A percentile compares a stretch with the other conserved stretches of the same genome.
These are phyloP conservation scores for Monosporascus cannonballus DNA, from an alignment of 2,329 filamentous ascomycete genomes.

Conservation along the genomic window DNA sequence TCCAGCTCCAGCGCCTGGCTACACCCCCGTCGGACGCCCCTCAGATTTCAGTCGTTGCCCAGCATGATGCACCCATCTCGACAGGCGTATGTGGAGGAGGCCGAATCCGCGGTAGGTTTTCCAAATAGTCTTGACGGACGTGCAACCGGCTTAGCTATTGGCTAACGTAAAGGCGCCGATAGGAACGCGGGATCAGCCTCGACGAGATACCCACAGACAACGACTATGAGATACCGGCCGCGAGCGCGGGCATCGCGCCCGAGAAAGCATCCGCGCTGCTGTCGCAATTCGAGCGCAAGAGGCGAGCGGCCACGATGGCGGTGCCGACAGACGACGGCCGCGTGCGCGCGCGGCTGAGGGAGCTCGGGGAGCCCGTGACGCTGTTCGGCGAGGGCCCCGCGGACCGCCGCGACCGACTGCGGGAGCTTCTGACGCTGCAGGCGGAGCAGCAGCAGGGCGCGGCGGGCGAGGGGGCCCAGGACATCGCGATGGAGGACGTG, in stretches of 20 bases:
- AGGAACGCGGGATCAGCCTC: conserved; percentile 25
- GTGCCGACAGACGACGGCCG: conserved; percentile 91
- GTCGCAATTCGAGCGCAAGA: conserved; percentile 85
- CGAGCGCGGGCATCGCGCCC: conserved; percentile 59
- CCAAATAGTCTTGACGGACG: neutral
- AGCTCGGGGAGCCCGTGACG: conserved; percentile 88
- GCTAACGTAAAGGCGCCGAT: conserved; percentile 2
- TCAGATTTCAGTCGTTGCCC: conserved; percentile 14
- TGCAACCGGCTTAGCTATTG: neutral
- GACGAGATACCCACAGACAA: conserved; percentile 58
- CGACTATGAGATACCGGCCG: conserved; percentile 74
- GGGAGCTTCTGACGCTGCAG: conserved; percentile 71
- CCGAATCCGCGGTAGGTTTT: conserved; percentile 52
- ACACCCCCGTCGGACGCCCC: too few relatives aligned
- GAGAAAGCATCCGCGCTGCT: conserved; percentile 82
- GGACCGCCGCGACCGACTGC: conserved; percentile 79
- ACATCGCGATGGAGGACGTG: conserved; percentile 56
- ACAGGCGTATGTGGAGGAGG: conserved; percentile 91
- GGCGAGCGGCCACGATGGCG: conserved; percentile 78
- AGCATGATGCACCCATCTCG: conserved; percentile 78
- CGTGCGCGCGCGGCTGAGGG: conserved; percentile 73
- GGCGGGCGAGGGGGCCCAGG: conserved; percentile 44
- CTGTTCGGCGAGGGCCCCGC: conserved; percentile 86
- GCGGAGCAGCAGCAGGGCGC: conserved; percentile 47
- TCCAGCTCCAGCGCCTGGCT: neutral